phyloP scores from a whole-genome alignment of 805 yeast genomes.

The Ogataea glucozyma region DNA sequence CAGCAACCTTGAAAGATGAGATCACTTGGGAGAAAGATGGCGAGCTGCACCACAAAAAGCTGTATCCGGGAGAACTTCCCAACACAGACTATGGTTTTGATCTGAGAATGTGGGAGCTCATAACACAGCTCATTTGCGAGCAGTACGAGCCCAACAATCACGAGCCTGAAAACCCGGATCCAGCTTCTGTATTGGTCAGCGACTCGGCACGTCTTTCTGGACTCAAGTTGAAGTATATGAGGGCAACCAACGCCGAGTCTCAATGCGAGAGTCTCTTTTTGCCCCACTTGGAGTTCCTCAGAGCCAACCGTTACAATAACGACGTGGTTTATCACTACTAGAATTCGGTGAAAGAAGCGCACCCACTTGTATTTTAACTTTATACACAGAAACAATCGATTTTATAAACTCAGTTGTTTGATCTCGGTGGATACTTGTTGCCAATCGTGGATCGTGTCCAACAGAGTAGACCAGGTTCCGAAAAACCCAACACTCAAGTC shows the following conservation, averaged over 20 bases:
- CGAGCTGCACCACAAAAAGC: constrained; percentile 30
- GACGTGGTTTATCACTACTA: constrained; percentile 10
- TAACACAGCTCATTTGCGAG: constrained; percentile 39
- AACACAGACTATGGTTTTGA: constrained; percentile 40
- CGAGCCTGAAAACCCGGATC: constrained; percentile 17
- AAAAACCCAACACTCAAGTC: constrained; percentile 36
- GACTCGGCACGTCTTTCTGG: constrained; percentile 23
- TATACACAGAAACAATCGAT: background rate
- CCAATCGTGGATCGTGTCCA: constrained; percentile 29
- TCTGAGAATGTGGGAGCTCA: constrained; percentile 40
- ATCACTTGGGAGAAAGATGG: constrained; percentile 15
- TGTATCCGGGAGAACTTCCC: constrained; percentile 33
- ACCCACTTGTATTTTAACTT: too few species aligned
- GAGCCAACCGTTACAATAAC: constrained; percentile 11
- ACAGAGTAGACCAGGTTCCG: constrained; percentile 33
- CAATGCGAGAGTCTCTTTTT: constrained; percentile 36
- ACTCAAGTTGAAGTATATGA: constrained; percentile 31
- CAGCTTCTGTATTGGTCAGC: constrained; percentile 21
- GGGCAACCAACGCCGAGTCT: constrained; percentile 28
- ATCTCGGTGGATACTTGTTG: constrained; percentile 19
- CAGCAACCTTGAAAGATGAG: constrained; percentile 28
- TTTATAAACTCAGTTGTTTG: constrained; percentile 8
- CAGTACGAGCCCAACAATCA: constrained; percentile 14
- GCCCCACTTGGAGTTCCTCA: constrained; percentile 39
- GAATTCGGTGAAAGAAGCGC: too few species aligned